Base-by-base conservation (phyloP, 441 rosid species). In the Codiaeum variegatum region DNA sequence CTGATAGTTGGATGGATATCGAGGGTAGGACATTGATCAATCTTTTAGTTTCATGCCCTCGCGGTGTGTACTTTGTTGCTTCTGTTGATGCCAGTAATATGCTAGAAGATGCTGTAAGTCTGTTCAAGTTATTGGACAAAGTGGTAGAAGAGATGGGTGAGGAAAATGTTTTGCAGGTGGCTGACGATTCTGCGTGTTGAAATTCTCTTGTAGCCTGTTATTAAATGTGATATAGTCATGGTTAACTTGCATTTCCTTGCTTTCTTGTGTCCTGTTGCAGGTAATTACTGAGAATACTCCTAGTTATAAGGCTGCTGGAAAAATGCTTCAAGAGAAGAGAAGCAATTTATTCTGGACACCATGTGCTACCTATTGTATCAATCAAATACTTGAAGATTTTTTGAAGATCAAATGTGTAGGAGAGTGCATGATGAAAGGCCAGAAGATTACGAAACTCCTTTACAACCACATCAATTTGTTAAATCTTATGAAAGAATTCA, bases 271-370 rank as follows among this genome's bases (percentile, higher is more conserved):
- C 11, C 42, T 12, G 12, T 62, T 38, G 21, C 59, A 90, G 96
- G 93, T 91, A 67, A 84, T 94, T 77, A 92, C 97, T 23, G 81
- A 82, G 83, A 87, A 87, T 82, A 88, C 90, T 19, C 66, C 69
- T 60, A 79, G 86, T 75, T 90, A 81, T 72, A 87, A 81, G 81
- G 80, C 87, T 64, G 94, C 96, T 61, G 98, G 98, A 67, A 93
- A 93, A 81, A 83, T 91, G 89, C 97, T 94, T 74, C 94, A 94
- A 83, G 98, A 91, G 78, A 92, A 85, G 73, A 84, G 94, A 77
- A 87, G 89, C 76, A 88, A 91, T 78, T 77, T 94, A 72, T 94
- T 90, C 84, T 91, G 99, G 99, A 87, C 94, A 10, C 97, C 98
- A 52, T 94, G 98, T 79, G 96, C 93, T 51, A 77, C 81, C 42